Evolutionary conservation across 2,329 filamentous ascomycete species (phyloP), one percentile per base, ranked within the genome.

Genomic region (Magnaporthiopsis poae): DNA sequence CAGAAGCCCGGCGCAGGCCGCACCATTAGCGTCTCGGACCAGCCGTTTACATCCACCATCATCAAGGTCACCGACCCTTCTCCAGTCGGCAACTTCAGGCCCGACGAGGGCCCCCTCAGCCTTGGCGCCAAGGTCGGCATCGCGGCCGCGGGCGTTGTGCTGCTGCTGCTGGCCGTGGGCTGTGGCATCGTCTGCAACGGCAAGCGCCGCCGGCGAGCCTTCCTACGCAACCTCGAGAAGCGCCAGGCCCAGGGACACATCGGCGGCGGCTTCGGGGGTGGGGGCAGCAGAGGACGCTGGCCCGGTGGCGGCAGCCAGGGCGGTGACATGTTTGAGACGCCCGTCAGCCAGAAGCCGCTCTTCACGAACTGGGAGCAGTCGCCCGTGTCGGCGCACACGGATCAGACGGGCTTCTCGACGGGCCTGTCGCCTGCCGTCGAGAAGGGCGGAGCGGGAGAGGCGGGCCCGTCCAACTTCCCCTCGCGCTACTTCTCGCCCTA

Each of bases 101-200:
- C 78, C 0, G 73, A 78, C 36, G 79, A 80, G 71, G 80, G 82
- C 0, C 78, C 83, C 0, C 72, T 88, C 9, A 80, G 75, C 1
- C 76, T 87, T 1, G 84, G 81, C 5, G 82, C 79, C 15, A 84
- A 86, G 66, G 84, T 87, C 0, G 86, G 85, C 68, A 84, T 88
- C 65, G 83, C 80, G 18, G 77, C 84, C 29, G 85, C 80, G 5
- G 80, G 77, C 0, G 69, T 88, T 0, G 77, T 80, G 8, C 65
- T 84, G 0, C 21, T 86, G 4, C 77, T 88, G 3, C 72, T 76
- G 9, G 15, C 82, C 1, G 69, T 77, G 11, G 86, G 86, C 12
- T 83, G 80, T 72, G 78, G 76, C 66, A 80, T 88, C 65, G 78
- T 89, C 25, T 82, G 81, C 73, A 81, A 80, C 56, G 86, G 86